Base-by-base conservation (phyloP, 2,329 filamentous ascomycete genomes). In the Diplocarpon rosae region DNA sequence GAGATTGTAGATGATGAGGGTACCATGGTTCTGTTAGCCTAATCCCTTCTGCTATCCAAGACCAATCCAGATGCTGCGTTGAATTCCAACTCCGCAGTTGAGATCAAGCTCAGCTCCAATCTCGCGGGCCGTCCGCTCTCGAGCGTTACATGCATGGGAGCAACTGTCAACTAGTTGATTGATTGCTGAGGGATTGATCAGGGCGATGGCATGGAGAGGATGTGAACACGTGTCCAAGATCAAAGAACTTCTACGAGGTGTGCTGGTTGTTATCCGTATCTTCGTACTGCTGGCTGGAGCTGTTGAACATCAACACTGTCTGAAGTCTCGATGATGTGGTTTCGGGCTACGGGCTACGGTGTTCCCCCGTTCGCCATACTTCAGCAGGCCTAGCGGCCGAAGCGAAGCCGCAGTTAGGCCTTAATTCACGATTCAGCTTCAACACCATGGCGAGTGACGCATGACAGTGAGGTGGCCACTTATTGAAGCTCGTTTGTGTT, bases 121-220 rank as follows among this genome's bases (percentile, higher is more conserved):
- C 33, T 43, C 41, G 41, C 41, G 41, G 41, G 41, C 27, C 41
- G 34, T 43, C 41, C 53, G 53, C 53, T 47, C 40, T 46, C 17
- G 45, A 52, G 38, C 50, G 47, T 41, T 50, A 36, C 30, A 20
- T 41, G 48, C 53, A 56, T 56, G 52, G 42, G 53, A 51, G 45
- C 52, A 32, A 14, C 30, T 32, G 30, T 52, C 34, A 20, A 35
- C 35, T 42, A 13, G 20, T 12, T 35, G 32, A 35, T 42, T 42
- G 20, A 31, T 12, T 35, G 31, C 30, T 35, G 31, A 36, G 24
- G 17, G 32, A 28, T 29, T 14, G 32, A 28, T 28, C 30, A 27
- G 16, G 39, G 17, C n/a, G 39, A 36, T n/a, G n/a, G n/a, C 29
- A 17, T 29, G n/a, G 24, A 29, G 31, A 29, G 29, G 32, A 7